These are phyloP conservation scores for Magnusiomyces paraingens DNA, from an alignment of 1,139 yeast genomes.

Conservation along the genomic window DNA sequence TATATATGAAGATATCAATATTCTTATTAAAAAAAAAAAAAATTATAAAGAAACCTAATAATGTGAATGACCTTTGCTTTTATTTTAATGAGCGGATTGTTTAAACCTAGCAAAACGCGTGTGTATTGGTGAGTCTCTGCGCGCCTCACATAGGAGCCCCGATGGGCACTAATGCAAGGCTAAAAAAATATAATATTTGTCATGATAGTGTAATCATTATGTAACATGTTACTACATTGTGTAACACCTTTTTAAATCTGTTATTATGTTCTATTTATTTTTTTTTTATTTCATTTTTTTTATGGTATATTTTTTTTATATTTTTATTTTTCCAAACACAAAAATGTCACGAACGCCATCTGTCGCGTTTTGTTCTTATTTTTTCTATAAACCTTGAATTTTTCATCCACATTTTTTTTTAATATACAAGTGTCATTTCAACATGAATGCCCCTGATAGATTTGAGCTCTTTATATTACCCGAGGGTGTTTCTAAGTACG, in stretches of 20 bases:
- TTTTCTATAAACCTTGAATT: background rate
- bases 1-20: too few species aligned
- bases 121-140: background rate
- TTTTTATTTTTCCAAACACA: background rate
- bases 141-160: background rate
- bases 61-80: background rate
- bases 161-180: background rate
- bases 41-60: background rate
- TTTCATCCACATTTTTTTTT: background rate
- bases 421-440: slow-evolving; percentile 4
- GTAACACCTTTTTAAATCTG: too few species aligned
- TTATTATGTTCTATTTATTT: too few species aligned
- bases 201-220: background rate
- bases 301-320: background rate
- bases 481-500: slow-evolving; percentile 76
- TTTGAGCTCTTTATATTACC: slow-evolving; percentile 92
- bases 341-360: too few species aligned
- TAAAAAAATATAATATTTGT: background rate
- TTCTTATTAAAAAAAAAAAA: background rate
- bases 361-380: slow-evolving; percentile 1
- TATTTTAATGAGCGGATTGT: background rate
- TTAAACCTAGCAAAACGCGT: background rate
- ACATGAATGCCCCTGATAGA: slow-evolving; percentile 98
- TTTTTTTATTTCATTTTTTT: background rate
- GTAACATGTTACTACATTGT: too few species aligned